A percentile compares a stretch with the other conserved stretches of the same genome.
These are phyloP conservation scores for Micractinium conductrix DNA, from an alignment of 139 green algal genomes.

Conservation along the genomic window DNA sequence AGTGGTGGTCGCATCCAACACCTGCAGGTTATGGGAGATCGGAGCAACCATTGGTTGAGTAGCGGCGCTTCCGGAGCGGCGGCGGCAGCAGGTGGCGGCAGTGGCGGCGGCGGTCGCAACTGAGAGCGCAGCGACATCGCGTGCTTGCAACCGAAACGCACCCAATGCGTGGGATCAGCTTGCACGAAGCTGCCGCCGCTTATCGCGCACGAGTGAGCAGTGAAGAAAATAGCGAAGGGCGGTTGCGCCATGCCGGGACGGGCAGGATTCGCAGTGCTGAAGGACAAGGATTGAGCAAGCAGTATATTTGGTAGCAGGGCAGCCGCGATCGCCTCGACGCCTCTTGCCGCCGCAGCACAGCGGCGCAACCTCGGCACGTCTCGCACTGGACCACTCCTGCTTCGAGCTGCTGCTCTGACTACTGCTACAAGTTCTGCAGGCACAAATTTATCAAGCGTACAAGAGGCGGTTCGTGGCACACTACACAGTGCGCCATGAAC, in stretches of 20 bases:
- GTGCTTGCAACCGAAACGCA: neutral
- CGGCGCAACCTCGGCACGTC: no score
- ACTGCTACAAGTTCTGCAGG: no score
- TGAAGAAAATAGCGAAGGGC: constrained; percentile 43
- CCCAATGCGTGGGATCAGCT: constrained; percentile 49
- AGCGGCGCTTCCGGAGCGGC: neutral
- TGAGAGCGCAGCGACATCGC: neutral
- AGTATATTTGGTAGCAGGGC: no score
- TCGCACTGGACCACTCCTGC: no score
- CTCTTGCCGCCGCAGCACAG: no score
- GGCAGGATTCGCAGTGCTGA: no score
- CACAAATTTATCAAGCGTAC: no score
- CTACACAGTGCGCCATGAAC: no score
- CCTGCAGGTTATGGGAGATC: neutral
- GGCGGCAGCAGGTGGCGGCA: neutral
- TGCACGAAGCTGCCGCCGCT: constrained; percentile 27
- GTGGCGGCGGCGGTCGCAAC: neutral
- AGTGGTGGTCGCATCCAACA: constrained; percentile 18
- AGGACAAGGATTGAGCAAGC: no score
- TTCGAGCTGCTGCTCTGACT: no score
- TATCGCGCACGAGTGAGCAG: constrained; percentile 26
- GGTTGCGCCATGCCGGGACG: constrained; percentile 25
- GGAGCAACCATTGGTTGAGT: neutral
- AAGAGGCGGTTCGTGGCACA: no score
- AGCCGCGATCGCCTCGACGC: no score